Conservation (phyloP, 2,329 filamentous ascomycete genomes). For the Biscogniauxia sp. region DNA sequence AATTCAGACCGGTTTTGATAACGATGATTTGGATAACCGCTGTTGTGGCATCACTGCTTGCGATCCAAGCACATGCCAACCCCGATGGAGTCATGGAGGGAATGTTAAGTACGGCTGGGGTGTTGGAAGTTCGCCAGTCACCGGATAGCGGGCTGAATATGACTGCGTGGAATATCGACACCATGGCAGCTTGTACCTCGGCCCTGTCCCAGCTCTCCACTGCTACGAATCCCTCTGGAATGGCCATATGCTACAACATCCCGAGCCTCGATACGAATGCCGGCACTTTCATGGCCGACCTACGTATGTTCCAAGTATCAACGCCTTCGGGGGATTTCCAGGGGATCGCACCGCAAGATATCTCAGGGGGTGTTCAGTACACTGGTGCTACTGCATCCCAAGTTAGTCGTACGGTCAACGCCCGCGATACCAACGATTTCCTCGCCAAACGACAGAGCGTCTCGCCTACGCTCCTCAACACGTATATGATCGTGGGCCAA, state of each 20-base stretch:
- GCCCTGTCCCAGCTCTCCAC: constrained; percentile 54
- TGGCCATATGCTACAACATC: constrained; percentile 81
- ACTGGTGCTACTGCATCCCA: constrained; percentile 51
- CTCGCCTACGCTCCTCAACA: constrained; percentile 50
- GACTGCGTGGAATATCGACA: constrained; percentile 55
- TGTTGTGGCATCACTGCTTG: constrained; percentile 36
- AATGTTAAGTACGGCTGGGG: constrained; percentile 11
- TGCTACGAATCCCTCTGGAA: constrained; percentile 70
- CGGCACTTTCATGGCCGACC: constrained; percentile 73
- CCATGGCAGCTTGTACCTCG: constrained; percentile 56
- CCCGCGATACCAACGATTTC: constrained; percentile 15
- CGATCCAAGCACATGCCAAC: constrained; percentile 35
- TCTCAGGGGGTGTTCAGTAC: constrained; percentile 55
- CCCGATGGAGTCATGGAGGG: constrained; percentile 20
- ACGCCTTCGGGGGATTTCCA: constrained; percentile 53
- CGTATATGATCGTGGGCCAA: constrained; percentile 67
- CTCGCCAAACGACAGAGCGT: constrained; percentile 21
- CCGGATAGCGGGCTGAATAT: constrained; percentile 43
- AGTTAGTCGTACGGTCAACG: constrained; percentile 32
- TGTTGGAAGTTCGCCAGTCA: constrained; percentile 21
- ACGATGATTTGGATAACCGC: constrained; percentile 38
- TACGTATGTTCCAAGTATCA: constrained; percentile 70
- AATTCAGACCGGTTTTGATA: constrained; percentile 10
- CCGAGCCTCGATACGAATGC: constrained; percentile 64
- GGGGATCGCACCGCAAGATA: constrained; percentile 49